Evolutionary conservation across 1,139 yeast genomes (phyloP), one percentile per base, ranked within the genome.

Genomic region (Suhomyces maxii): DNA sequence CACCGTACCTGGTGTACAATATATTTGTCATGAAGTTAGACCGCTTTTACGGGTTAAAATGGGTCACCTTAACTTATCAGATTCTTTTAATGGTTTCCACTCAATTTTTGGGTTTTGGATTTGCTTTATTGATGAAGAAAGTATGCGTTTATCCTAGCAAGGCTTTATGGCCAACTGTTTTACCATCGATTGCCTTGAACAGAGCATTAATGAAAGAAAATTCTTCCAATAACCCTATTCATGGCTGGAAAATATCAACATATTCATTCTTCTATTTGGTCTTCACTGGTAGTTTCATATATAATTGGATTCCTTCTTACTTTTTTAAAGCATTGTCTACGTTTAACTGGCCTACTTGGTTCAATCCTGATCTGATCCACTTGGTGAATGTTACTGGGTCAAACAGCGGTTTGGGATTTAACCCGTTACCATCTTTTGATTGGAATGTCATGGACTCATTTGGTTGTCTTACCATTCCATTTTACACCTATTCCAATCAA

Each of bases 271-370:
- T 75, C 51, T 67, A 64, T 42, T 47, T 69, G 31, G 72, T 62
- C 1, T 68, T 68, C 44, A 45, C 53, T 8, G 52, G 54, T 12
- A 71, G 76, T 46, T 74, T 73, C 50, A 37, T 66, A 13, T 75
- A 74, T 53, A 71, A 72, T 51, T 71, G 77, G 77, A 53, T 75
- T 30, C 80, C 80, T 1, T 57, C 71, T 0, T 70, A 67, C 49
- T 68, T 73, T 35, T 71, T 74, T 56, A 71, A 68, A 10, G 69
- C 77, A 1, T 60, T 73, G 23, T 71, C 77, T 1, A 68, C 64
- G 4, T 72, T 74, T 52, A 75, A 74, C 51, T 75, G 80, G 80
- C 76, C 78, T 3, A 73, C 80, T 3, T 75, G 79, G 79, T 59
- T 75, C 43, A 58, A 53, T 35, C 76, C 77, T 0, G 53, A 61